Evolutionary conservation across 2,329 filamentous ascomycete genomes (phyloP).

Genomic region (Cladobotryum protrusum): DNA sequence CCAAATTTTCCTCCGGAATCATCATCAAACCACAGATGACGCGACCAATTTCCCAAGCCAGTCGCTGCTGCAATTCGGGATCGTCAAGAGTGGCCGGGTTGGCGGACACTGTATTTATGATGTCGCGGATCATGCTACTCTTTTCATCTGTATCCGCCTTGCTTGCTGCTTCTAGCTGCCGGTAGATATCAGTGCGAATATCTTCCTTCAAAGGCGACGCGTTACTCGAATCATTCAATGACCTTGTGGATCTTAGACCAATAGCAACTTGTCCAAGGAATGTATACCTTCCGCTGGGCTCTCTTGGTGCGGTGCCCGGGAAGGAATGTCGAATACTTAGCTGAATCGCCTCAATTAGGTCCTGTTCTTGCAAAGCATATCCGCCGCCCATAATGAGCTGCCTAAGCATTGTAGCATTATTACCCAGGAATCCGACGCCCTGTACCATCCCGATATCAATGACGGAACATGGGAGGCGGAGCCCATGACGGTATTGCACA

Average conservation of each 20-base stretch:
- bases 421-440: constrained; percentile 23
- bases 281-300: background rate
- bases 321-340: background rate
- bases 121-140: background rate
- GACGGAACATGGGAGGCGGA: constrained; percentile 14
- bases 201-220: background rate
- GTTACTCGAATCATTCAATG: background rate
- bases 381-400: constrained; percentile 1
- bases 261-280: background rate
- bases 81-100: background rate
- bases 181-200: background rate
- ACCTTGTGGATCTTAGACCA: background rate
- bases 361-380: constrained; percentile 14
- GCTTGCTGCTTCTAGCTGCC: background rate
- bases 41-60: constrained; percentile 2
- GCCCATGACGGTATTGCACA: constrained; percentile 25
- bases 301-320: background rate
- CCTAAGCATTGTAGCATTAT: background rate
- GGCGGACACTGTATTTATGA: background rate
- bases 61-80: background rate
- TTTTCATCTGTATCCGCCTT: background rate
- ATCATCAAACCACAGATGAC: background rate
- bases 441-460: constrained; percentile 31
- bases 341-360: constrained; percentile 12
- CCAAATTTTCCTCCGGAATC: constrained; percentile 4